Evolutionary conservation across 2,329 filamentous ascomycete genomes (phyloP), one percentile per base, ranked within the genome.

Genomic region (Moelleriella libera): DNA sequence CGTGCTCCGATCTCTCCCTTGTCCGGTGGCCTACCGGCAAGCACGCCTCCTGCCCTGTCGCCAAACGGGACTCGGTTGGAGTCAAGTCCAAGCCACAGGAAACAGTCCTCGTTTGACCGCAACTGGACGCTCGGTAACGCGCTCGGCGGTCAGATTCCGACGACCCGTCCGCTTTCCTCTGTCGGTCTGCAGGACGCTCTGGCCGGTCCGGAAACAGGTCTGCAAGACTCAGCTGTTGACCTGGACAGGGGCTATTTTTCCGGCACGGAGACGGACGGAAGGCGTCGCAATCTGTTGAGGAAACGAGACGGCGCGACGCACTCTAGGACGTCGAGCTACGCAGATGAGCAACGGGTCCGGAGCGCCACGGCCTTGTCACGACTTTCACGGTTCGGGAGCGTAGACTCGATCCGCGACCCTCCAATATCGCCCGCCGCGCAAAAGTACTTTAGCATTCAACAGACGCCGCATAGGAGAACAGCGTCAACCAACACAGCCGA

Each of bases 161-260:
- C 61, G 11, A 7, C 40, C 44, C 65, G 75, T 6, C 75, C 76
- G 5, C 60, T 76, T 21, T 78, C 76, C 4, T 75, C 75, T 3
- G 64, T 73, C 12, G 74, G 72, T 11, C 57, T 73, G 32, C 68
- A 72, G 31, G 73, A 76, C 6, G 46, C 66, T 45, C 61, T 63
- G 28, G 58, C 58, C 28, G 45, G 41, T 21, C 65, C 68, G 2
- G 66, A 66, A 12, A 55, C 63, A 11, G 61, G 67, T 10, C 56
- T 66, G 11, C 69, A 69, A 51, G 73, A 77, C 50, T 70, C 70
- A 7, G 66, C 68, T 12, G 63, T 70, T 29, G 85, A 94, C 51
- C 63, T 87, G 12, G 92, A 97, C 57, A 78, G 88, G 37, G 90
- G 89, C 29, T 97, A 97, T 63, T 95, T 96, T 60, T 96, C 90